These are phyloP conservation scores for Elsinoe ampelina DNA, from an alignment of 2,329 filamentous ascomycete genomes.

Conservation along the genomic window DNA sequence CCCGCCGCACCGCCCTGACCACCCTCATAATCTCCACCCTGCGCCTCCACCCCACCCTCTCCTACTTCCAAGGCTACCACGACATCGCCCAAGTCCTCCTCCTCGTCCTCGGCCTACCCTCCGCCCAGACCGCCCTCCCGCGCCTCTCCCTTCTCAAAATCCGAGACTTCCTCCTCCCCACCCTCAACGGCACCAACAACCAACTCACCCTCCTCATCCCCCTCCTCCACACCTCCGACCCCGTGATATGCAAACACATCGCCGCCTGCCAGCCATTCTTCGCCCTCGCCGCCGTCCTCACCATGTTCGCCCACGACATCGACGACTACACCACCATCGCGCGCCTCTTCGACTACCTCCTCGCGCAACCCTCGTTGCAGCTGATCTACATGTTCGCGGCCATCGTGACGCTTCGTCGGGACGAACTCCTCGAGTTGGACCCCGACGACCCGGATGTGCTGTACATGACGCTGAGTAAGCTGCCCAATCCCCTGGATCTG, in stretches of 20 bases:
- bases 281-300: slow-evolving; percentile 84
- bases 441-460: slow-evolving; percentile 84
- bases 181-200: slow-evolving; percentile 65
- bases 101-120: slow-evolving; percentile 61
- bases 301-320: slow-evolving; percentile 94
- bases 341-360: slow-evolving; percentile 81
- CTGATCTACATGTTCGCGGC: slow-evolving; percentile 82
- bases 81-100: slow-evolving; percentile 96
- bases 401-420: slow-evolving; percentile 69
- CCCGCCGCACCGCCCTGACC: slow-evolving; percentile 67
- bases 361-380: slow-evolving; percentile 80
- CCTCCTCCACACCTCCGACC: slow-evolving; percentile 65
- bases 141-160: slow-evolving; percentile 86
- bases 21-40: slow-evolving; percentile 72
- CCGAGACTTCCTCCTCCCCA: slow-evolving; percentile 94
- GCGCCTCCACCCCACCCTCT: slow-evolving; percentile 70
- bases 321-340: slow-evolving; percentile 81
- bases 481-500: slow-evolving; percentile 71
- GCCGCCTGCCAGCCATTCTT: slow-evolving; percentile 64
- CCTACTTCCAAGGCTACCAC: slow-evolving; percentile 97
- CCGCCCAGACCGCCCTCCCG: slow-evolving; percentile 56
- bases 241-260: slow-evolving; percentile 58
- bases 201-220: slow-evolving; percentile 84
- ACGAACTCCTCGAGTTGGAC: slow-evolving; percentile 77
- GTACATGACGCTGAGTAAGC: slow-evolving; percentile 75